Percentiles rank a stretch among this genome's conserved stretches.
These are phyloP conservation scores for Monosporascus sp. DNA, from an alignment of 2,329 filamentous ascomycete species.

Conservation along the genomic window DNA sequence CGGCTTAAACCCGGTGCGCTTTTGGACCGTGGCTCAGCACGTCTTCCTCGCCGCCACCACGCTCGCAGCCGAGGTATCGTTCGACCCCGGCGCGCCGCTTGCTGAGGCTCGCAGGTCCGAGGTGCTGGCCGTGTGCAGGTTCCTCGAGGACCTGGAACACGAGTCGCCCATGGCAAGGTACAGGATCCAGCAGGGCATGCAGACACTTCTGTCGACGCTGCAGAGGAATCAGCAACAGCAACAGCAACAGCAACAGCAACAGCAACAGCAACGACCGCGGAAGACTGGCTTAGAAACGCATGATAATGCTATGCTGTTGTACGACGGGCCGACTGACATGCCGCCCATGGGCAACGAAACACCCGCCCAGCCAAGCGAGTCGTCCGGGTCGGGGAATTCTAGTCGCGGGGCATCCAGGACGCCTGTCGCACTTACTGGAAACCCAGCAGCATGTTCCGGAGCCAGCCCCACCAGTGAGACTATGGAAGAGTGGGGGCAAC, in stretches of 20 bases:
- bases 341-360: background rate
- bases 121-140: no score
- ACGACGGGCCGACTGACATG: background rate
- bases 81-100: no score
- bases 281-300: background rate
- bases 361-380: background rate
- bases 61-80: no score
- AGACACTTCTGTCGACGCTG: background rate
- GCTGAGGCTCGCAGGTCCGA: no score
- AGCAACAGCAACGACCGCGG: background rate
- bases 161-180: no score
- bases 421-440: background rate
- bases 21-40: no score
- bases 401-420: background rate
- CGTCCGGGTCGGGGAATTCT: background rate
- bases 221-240: background rate
- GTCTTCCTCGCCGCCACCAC: no score
- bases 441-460: background rate
- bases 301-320: background rate
- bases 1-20: no score
- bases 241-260: no score
- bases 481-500: background rate
- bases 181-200: background rate
- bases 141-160: no score
- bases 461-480: background rate